phyloP scores from a whole-genome alignment of 805 yeast genomes.

The Yarrowia osloensis region DNA sequence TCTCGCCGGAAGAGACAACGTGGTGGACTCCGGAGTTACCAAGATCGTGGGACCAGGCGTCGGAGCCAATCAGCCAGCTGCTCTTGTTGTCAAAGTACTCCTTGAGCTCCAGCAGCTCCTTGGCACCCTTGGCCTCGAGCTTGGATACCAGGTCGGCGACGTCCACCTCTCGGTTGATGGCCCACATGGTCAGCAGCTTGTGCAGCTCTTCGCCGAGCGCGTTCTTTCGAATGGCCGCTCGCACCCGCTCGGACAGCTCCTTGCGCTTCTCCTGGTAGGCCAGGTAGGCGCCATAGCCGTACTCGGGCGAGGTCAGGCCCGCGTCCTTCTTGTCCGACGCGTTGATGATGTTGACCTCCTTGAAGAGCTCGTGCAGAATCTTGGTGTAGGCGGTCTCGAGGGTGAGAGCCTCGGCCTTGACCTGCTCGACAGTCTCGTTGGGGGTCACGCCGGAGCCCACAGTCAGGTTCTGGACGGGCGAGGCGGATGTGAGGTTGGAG shows the following conservation, averaged over 20 bases:
- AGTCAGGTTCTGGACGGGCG: constrained; percentile 63
- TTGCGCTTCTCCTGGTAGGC: constrained; percentile 55
- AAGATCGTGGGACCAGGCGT: constrained; percentile 91
- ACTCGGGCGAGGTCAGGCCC: constrained; percentile 71
- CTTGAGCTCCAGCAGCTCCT: constrained; percentile 44
- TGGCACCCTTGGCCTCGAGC: constrained; percentile 38
- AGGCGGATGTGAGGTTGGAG: constrained; percentile 52
- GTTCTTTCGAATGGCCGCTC: constrained; percentile 46
- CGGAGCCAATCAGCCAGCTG: constrained; percentile 89
- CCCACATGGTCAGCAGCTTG: constrained; percentile 66
- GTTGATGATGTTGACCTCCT: constrained; percentile 61
- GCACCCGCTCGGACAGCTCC: constrained; percentile 50
- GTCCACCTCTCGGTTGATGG: constrained; percentile 45
- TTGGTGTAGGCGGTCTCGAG: constrained; percentile 77
- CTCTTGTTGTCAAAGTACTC: constrained; percentile 53
- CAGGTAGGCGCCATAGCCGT: constrained; percentile 77
- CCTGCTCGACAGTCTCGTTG: constrained; percentile 10
- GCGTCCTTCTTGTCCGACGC: constrained; percentile 49
- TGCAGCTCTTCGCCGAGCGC: constrained; percentile 50
- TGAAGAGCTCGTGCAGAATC: constrained; percentile 68
- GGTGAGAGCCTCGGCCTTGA: constrained; percentile 51
- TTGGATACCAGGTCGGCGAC: constrained; percentile 39
- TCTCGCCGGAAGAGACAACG: constrained; percentile 70
- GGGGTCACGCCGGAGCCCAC: constrained; percentile 50
- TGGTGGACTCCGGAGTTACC: constrained; percentile 92